Base-by-base conservation (phyloP, 2,329 filamentous ascomycete genomes). In the Tricladium varicosporioides region DNA sequence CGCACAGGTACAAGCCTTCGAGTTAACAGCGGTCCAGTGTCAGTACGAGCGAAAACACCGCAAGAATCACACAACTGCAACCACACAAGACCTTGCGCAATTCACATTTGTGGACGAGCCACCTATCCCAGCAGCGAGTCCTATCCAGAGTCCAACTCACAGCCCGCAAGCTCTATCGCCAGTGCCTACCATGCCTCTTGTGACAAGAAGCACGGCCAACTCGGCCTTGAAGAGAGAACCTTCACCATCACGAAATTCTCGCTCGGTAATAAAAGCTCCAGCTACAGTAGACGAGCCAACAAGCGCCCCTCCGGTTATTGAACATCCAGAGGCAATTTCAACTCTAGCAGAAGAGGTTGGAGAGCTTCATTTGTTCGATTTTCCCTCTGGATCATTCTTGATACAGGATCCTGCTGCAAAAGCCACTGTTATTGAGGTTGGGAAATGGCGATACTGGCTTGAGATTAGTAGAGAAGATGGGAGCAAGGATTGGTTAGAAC, bases 41-140 rank as follows among this genome's bases (percentile, higher is more conserved):
- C 94, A 99, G 74, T 99, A 95, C 87, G 94, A 99, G 77, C 85
- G 93, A 69, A 97, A 96, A 73, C 95, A 94, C 73, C 85, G 91
- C 61, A 89, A 87, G 69, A 87, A 84, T 42, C 83, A 91, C 65
- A 86, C 91, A 47, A 87, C 86, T 49, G 94, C 94, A 1, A 91
- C 91, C 8, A 87, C 92, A 57, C 79, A 85, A 60, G 91, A 99
- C 62, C 80, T 97, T 4, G 75, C 84, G 59, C 85, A 95, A 65
- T 97, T 99, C 67, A 84, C 87, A 14, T 97, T 97, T 70, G 75
- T 82, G 61, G 76, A 80, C 68, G 81, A 84, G 67, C 78, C 82
- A 36, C 82, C 83, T 7, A 86, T 87, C 55, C 85, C 85, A 1
- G 82, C 81, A 36, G 84, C 85, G 1, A 87, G 67, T 55, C 67